Evolutionary conservation across 345 rosid species (phyloP), one percentile per base, ranked within the genome.

Genomic region (Hibiscus mutabilis): DNA sequence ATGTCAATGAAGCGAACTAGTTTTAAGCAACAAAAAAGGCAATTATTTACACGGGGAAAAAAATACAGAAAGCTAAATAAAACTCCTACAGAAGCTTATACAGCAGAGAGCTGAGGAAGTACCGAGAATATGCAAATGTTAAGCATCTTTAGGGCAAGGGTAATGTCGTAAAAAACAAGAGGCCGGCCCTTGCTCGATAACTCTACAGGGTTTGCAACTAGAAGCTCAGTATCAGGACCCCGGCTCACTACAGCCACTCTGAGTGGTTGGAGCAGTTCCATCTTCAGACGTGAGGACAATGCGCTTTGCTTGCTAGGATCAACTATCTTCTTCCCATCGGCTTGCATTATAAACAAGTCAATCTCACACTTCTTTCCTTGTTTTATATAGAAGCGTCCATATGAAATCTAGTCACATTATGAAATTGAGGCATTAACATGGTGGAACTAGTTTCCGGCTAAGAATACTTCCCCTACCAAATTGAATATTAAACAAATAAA

Each of bases 141-240:
- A 35, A 87, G 92, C 85, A 58, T 86, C 86, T 84, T 90, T 70
- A 92, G 96, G 73, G 99, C 92, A 68, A 85, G 85, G 78, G 96
- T 89, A 22, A 91, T 86, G 74, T 95, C 99, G 47, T 84, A 75
- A 66, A 95, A 95, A 82, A 92, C 99, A 60, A 88, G 92, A 68
- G 99, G 99, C 25, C 99, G 84, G 19, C 99, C 99, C 62, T 90
- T 95, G 75, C 97, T 94, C 14, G 93, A 90, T 84, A 95, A 75
- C 75, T 92, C 96, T 59, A 95, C 99, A 18, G 93, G 97, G 72
- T 95, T 95, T 67, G 97, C 96, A 19, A 95, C 96, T 61, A 90
- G 78, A 66, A 92, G 89, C 81, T 95, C 92, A 0, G 89, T 87
- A 76, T 95, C 99, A 64, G 99, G 99, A 73, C 97, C 99, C 19